phyloP scores from a whole-genome alignment of 139 green algal species.

The Trebouxia sp. region DNA sequence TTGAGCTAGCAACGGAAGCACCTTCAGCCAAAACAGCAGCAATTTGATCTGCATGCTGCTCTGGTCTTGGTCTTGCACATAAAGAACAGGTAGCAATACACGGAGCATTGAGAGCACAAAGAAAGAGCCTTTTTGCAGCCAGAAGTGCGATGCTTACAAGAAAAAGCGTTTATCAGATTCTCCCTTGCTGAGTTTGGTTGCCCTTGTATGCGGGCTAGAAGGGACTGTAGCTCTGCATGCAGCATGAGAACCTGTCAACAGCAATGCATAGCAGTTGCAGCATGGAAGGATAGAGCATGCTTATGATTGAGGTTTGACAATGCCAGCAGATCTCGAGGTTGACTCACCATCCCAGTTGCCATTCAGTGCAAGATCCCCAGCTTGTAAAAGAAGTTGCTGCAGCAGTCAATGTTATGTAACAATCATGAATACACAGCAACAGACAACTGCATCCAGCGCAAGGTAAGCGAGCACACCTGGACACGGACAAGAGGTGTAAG shows the following conservation, averaged over 20 bases:
- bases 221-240: constrained; percentile 31
- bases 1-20: too few relatives aligned
- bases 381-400: constrained; percentile 5
- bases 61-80: too few relatives aligned
- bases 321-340: not conserved
- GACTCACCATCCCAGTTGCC: constrained; percentile 12
- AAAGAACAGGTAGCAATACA: not conserved
- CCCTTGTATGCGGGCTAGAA: constrained; percentile 47
- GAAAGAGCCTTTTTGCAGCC: not conserved
- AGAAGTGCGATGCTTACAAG: constrained; percentile 32
- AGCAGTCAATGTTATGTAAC: too few relatives aligned
- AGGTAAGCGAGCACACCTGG: constrained; percentile 25
- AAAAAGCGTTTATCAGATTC: constrained; percentile 53
- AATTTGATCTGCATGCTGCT: too few relatives aligned
- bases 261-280: not conserved
- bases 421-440: too few relatives aligned
- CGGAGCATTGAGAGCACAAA: not conserved
- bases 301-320: not conserved
- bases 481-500: constrained; percentile 65
- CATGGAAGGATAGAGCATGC: not conserved
- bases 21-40: too few relatives aligned
- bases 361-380: not conserved
- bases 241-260: not conserved
- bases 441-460: not conserved
- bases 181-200: constrained; percentile 65